These are phyloP conservation scores for Aspergillus sclerotiicarbonarius DNA, from an alignment of 495 filamentous ascomycete species.

Conservation along the genomic window DNA sequence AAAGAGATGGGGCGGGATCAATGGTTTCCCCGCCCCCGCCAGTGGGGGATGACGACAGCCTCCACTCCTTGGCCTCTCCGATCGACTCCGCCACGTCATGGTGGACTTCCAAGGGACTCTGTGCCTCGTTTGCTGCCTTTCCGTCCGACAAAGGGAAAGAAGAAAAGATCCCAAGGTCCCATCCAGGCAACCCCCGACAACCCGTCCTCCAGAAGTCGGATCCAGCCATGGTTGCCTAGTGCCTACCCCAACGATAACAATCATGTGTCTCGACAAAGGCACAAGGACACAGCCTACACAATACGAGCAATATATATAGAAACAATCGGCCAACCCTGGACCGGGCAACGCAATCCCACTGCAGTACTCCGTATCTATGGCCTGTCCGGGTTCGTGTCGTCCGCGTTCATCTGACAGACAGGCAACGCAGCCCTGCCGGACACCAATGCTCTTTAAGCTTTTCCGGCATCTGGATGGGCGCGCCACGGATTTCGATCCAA, in stretches of 20 bases:
- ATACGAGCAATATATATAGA: background rate
- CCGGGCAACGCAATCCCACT: background rate
- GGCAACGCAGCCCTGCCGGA: conserved; percentile 1
- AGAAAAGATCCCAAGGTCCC: background rate
- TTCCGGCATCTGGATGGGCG: background rate
- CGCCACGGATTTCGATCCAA: background rate
- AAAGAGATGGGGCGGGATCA: background rate
- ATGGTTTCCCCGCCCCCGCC: background rate
- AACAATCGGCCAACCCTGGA: background rate
- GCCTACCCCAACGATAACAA: background rate
- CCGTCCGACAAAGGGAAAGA: background rate
- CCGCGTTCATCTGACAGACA: background rate
- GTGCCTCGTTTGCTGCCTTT: background rate
- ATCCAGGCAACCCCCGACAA: background rate
- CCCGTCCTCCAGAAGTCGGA: background rate
- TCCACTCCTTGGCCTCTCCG: background rate
- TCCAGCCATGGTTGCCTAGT: background rate
- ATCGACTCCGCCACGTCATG: background rate
- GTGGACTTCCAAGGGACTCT: background rate
- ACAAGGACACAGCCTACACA: background rate
- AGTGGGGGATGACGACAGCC: background rate
- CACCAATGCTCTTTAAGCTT: conserved; percentile 2
- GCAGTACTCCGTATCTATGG: too few relatives aligned
- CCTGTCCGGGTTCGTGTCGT: background rate
- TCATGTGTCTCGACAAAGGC: background rate